Percentiles rank a stretch among this genome's conserved stretches.
Conservation (phyloP, 2,329 filamentous ascomycete genomes). For the Elsinoe fawcettii region DNA sequence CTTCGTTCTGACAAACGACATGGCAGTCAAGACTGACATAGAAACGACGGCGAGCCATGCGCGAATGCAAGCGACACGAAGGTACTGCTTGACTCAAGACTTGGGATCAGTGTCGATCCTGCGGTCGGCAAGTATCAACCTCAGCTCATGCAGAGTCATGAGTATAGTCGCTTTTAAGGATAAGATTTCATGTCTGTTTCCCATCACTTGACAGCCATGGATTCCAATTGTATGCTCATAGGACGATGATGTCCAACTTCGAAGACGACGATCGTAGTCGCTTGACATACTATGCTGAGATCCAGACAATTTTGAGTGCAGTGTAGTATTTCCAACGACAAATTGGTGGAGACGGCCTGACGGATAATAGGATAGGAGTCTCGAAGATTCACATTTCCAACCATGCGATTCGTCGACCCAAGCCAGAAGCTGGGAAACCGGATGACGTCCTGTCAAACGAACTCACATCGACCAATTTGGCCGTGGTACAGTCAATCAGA, state of each 20-base stretch:
- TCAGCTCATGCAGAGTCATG: no score
- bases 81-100: no score
- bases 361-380: constrained; percentile 41
- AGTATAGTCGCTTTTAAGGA: no score
- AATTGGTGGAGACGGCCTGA: not conserved
- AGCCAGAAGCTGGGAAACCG: constrained; percentile 23
- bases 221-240: constrained; percentile 30
- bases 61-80: no score
- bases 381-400: constrained; percentile 54
- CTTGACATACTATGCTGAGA: not conserved
- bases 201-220: constrained; percentile 22
- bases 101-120: no score
- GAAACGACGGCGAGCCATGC: no score
- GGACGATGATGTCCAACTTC: constrained; percentile 15
- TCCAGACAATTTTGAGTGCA: not conserved
- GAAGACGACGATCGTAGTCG: not conserved
- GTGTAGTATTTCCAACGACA: not conserved
- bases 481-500: constrained; percentile 34
- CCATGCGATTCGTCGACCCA: constrained; percentile 50
- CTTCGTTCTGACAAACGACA: no score
- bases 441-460: constrained; percentile 39
- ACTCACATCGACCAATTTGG: constrained; percentile 55
- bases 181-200: no score
- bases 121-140: no score
- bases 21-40: no score